These are phyloP conservation scores for Passalora sequoiae DNA, from an alignment of 2,329 filamentous ascomycete species.

Conservation along the genomic window DNA sequence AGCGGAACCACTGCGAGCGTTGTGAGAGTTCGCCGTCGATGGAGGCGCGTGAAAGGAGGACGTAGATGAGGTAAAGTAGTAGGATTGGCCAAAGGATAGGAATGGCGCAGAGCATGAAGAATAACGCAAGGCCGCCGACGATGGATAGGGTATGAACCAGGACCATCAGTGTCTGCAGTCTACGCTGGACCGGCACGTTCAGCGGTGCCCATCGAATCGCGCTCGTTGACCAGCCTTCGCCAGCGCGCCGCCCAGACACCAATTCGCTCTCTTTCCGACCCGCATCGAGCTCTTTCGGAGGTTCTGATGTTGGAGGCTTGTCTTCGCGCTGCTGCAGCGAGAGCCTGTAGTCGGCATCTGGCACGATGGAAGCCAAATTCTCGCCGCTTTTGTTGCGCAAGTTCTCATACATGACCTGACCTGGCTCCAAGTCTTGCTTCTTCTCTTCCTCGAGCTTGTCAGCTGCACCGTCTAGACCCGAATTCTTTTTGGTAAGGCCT, in stretches of 20 bases:
- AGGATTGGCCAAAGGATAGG: constrained; percentile 83
- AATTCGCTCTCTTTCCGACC: constrained; percentile 34
- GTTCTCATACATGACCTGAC: constrained; percentile 41
- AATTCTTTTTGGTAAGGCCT: constrained; percentile 13
- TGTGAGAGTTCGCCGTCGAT: constrained; percentile 69
- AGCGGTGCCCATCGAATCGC: constrained; percentile 82
- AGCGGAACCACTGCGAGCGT: constrained; percentile 69
- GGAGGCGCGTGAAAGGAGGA: constrained; percentile 71
- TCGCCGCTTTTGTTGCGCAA: constrained; percentile 42
- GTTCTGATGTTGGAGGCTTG: constrained; percentile 24
- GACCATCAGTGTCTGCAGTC: constrained; percentile 47
- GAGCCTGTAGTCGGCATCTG: constrained; percentile 17
- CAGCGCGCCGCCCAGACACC: constrained; percentile 50
- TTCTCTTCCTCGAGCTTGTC: constrained; percentile 1
- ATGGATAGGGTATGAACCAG: constrained; percentile 48
- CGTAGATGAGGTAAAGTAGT: constrained; percentile 74
- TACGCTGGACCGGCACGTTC: constrained; percentile 54
- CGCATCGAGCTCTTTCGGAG: constrained; percentile 9
- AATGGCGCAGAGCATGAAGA: constrained; percentile 87
- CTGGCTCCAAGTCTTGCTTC: constrained; percentile 15
- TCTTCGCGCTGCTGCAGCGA: constrained; percentile 34
- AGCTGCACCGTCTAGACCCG: background rate
- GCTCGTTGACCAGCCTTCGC: constrained; percentile 48
- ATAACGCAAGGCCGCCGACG: constrained; percentile 58
- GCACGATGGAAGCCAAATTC: constrained; percentile 34